phyloP scores from a whole-genome alignment of 2,329 filamentous ascomycete species.

The Tolypocladium pustulatum region DNA sequence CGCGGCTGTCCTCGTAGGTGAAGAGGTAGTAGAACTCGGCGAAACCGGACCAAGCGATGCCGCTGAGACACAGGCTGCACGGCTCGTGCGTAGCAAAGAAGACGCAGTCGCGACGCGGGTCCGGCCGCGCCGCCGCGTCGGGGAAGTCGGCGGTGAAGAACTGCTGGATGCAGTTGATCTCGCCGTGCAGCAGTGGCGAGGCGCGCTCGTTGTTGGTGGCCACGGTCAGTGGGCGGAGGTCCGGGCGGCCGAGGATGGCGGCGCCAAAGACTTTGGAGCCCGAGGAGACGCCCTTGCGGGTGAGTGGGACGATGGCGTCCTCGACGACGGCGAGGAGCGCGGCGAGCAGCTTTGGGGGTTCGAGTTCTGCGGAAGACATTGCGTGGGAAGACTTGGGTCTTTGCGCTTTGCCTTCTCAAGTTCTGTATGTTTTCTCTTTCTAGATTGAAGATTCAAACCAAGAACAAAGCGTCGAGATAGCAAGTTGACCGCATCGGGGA shows the following conservation, averaged over 20 bases:
- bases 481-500: too few relatives aligned
- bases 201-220: slow-evolving; percentile 45
- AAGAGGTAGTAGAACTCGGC: slow-evolving; percentile 47
- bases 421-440: not conserved
- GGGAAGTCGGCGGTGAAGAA: slow-evolving; percentile 35
- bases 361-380: not conserved
- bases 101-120: slow-evolving; percentile 34
- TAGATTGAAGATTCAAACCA: not conserved
- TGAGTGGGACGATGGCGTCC: slow-evolving; percentile 38
- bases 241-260: slow-evolving; percentile 34
- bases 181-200: slow-evolving; percentile 47
- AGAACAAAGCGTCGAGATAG: not conserved
- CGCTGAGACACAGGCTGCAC: slow-evolving; percentile 46
- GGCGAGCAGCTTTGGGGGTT: slow-evolving; percentile 16
- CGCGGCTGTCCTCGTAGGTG: slow-evolving; percentile 47
- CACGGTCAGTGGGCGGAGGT: slow-evolving; percentile 32
- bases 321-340: slow-evolving; percentile 33
- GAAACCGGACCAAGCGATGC: slow-evolving; percentile 48
- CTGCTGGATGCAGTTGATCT: slow-evolving; percentile 50
- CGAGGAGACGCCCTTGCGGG: slow-evolving; percentile 34
- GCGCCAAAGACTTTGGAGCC: slow-evolving; percentile 41
- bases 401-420: not conserved
- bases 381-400: not conserved
- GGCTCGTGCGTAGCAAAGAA: slow-evolving; percentile 51
- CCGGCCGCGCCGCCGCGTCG: slow-evolving; percentile 24